Evolutionary conservation across 257 asterid species (phyloP), one percentile per base, ranked within the genome.

Genomic region (Nyctanthes arbortristis): DNA sequence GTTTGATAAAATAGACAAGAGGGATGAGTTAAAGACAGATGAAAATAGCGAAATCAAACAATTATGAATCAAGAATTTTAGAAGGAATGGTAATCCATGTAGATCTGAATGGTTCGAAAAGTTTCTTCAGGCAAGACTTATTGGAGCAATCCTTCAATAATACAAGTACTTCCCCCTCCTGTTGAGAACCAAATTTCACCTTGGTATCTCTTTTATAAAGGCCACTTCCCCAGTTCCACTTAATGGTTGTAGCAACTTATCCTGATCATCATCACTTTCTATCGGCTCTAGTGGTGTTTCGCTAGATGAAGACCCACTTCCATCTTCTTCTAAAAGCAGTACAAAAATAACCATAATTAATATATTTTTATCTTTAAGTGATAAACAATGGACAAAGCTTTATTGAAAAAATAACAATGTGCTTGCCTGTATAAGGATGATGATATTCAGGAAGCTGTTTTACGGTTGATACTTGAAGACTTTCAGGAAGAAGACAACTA

Each of bases 401-500:
- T 11, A 12, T 7, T 11, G 36, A 54, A 8, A n/a, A 7, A 52
- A 13, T 32, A 54, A 30, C 2, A 68, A 75, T 9, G 43, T 20
- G 64, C 67, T 24, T 70, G 80, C 85, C 88, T 65, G 80, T 66
- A 66, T 68, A 80, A n/a, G 67, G 52, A 22, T 12, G 14, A 58
- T 80, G 81, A 52, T 77, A 83, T 78, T 83, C 88, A 8, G 85
- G 88, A 57, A 80, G 81, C 78, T 83, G 85, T 67, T 80, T 83
- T 59, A 83, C 88, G 22, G 81, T 77, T 14, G 88, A 75, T 9
- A 62, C 88, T 80, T 83, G 85, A 65, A 80, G 85, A 70, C 80
- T 80, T 72, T 83, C 88, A 68, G 88, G 88, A 54, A 83, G 81
- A 77, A 83, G 79, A 77, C 88, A 83, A 66, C 77, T 80, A 72